phyloP scores from a whole-genome alignment of 331 rosid genomes.

The Cydonia oblonga region DNA sequence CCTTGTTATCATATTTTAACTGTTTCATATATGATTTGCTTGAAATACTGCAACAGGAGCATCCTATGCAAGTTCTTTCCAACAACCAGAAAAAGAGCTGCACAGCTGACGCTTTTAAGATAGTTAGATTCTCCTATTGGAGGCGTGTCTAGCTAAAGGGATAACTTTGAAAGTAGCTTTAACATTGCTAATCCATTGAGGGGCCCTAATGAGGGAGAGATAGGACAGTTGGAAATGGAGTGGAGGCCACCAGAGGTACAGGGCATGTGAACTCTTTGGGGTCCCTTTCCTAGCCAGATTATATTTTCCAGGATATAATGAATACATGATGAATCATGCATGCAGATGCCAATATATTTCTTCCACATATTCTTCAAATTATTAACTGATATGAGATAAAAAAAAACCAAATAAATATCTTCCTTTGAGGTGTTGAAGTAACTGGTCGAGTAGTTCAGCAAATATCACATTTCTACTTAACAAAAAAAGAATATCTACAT shows the following conservation, averaged over 20 bases:
- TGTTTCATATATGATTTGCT: no score
- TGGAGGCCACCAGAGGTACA: slow-evolving; percentile 34
- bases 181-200: not conserved
- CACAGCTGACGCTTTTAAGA: not conserved
- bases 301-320: slow-evolving; percentile 15
- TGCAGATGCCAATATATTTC: not conserved
- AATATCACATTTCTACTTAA: not conserved
- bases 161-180: slow-evolving; percentile 11
- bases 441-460: not conserved
- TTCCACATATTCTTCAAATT: not conserved
- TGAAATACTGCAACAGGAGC: no score
- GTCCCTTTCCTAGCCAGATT: slow-evolving; percentile 17
- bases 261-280: slow-evolving; percentile 58
- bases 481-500: no score
- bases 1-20: no score
- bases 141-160: slow-evolving; percentile 1
- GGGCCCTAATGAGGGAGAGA: not conserved
- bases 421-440: not conserved
- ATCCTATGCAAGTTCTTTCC: no score
- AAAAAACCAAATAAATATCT: not conserved
- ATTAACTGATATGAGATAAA: not conserved
- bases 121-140: not conserved
- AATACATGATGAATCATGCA: not conserved
- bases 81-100: not conserved
- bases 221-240: slow-evolving; percentile 41